Evolutionary conservation across 345 rosid species (phyloP).

Genomic region (Eucalyptus pumila): DNA sequence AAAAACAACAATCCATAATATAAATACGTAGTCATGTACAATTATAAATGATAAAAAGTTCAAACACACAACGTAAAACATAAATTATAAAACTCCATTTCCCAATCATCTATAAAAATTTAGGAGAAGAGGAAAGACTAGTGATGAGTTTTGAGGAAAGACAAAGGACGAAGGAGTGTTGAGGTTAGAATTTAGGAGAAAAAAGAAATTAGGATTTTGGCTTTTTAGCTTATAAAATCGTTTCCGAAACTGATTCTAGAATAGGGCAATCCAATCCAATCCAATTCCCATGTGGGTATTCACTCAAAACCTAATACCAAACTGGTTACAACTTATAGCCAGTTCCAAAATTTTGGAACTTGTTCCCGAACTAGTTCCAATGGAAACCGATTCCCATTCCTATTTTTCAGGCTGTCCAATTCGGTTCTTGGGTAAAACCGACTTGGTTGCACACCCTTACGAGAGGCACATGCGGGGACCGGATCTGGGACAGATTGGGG

Average conservation of each 20-base stretch:
- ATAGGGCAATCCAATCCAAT: accelerated
- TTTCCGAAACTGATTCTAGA: accelerated
- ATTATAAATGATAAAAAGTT: too few relatives aligned
- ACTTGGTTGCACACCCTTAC: neutral
- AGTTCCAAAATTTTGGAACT: neutral
- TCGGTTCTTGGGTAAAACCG: accelerated
- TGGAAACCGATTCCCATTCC: accelerated
- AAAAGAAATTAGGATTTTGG: neutral
- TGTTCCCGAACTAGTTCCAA: neutral
- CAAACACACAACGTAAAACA: too few relatives aligned
- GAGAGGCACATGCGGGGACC: neutral
- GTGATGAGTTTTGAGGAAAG: neutral
- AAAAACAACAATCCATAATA: neutral
- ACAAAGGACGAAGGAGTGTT: neutral
- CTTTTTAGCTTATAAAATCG: neutral
- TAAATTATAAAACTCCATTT: neutral
- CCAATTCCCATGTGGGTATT: accelerated
- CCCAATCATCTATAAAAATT: too few relatives aligned
- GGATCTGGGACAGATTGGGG: neutral
- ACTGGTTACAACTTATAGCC: too few relatives aligned
- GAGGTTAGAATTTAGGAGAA: neutral
- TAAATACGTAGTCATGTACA: too few relatives aligned
- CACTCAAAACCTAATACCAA: neutral
- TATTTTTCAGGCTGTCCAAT: too few relatives aligned
- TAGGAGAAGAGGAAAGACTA: neutral